These are phyloP conservation scores for Vitis hybrid DNA, from an alignment of 177 flowering plant species.

Conservation along the genomic window DNA sequence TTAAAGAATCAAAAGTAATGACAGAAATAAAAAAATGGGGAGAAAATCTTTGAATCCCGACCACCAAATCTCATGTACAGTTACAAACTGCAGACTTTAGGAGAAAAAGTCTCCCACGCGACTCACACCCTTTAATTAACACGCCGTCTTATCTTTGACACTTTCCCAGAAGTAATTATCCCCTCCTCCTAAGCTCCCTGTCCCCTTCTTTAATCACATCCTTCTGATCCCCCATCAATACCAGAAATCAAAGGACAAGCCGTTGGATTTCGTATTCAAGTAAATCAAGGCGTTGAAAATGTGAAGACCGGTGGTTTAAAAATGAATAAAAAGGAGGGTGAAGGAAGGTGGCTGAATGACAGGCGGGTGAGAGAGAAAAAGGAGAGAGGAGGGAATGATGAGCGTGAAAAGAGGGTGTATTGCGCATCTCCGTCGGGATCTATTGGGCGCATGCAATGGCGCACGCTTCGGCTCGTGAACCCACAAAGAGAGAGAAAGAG, in stretches of 20 bases:
- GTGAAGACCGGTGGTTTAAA: neutral
- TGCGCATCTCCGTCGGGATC: conserved; percentile 26
- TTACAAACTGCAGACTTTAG: conserved; percentile 22
- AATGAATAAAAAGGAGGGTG: neutral
- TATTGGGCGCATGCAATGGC: conserved; percentile 21
- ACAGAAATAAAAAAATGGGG: neutral
- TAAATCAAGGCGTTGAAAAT: conserved; percentile 1
- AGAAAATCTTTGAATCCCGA: conserved; percentile 27
- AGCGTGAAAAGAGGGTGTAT: conserved; percentile 12
- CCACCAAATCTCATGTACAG: conserved; percentile 32
- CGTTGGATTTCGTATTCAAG: neutral
- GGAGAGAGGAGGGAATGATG: conserved; percentile 10
- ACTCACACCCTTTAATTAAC: conserved; percentile 15
- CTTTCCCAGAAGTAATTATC: neutral
- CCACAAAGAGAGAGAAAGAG: conserved; percentile 13
- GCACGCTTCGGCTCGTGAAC: conserved; percentile 35
- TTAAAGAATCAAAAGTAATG: neutral
- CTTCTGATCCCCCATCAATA: neutral
- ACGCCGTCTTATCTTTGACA: conserved; percentile 16
- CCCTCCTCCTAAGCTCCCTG: neutral
- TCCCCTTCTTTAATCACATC: neutral
- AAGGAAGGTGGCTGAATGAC: neutral
- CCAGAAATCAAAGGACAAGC: neutral
- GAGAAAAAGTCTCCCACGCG: conserved; percentile 28
- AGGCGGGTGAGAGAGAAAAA: neutral